Conservation (phyloP, 1,284 basidiomycete genomes). For the Afroboletus lepidellus region DNA sequence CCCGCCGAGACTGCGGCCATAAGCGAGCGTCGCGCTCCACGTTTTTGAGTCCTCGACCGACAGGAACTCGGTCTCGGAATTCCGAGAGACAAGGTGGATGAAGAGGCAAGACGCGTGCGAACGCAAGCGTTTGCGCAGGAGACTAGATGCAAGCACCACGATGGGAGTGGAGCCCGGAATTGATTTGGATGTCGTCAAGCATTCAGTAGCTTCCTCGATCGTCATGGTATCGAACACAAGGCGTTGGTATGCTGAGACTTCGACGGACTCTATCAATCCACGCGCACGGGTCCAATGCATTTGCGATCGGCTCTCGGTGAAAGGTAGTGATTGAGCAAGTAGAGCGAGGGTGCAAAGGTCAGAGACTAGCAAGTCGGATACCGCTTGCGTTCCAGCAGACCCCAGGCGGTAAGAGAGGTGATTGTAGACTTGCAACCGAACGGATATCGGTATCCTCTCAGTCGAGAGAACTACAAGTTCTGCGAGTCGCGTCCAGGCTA, state of each 20-base stretch:
- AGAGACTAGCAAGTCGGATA: conserved; percentile 34
- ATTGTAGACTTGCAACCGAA: conserved; percentile 23
- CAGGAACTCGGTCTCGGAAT: conserved; percentile 18
- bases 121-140: conserved; percentile 51
- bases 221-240: conserved; percentile 53
- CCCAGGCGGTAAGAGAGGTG: conserved; percentile 34
- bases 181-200: conserved; percentile 31
- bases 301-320: conserved; percentile 36
- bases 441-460: conserved; percentile 27
- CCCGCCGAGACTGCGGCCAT: conserved; percentile 61
- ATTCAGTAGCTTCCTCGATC: conserved; percentile 47
- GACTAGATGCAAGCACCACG: conserved; percentile 45
- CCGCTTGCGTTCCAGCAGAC: conserved; percentile 8
- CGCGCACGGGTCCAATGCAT: conserved; percentile 42
- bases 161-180: conserved; percentile 40
- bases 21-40: conserved; percentile 49
- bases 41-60: conserved; percentile 30
- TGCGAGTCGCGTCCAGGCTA: conserved; percentile 53
- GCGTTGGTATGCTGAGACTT: conserved; percentile 48
- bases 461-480: conserved; percentile 47
- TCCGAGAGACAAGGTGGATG: conserved; percentile 44
- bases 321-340: conserved; percentile 40
- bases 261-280: conserved; percentile 23
- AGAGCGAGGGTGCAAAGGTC: conserved; percentile 61
- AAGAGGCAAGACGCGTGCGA: conserved; percentile 51